Evolutionary conservation across 768 basidiomycete genomes (phyloP), one percentile per base, ranked within the genome.

Genomic region (Lyophyllum semitale): DNA sequence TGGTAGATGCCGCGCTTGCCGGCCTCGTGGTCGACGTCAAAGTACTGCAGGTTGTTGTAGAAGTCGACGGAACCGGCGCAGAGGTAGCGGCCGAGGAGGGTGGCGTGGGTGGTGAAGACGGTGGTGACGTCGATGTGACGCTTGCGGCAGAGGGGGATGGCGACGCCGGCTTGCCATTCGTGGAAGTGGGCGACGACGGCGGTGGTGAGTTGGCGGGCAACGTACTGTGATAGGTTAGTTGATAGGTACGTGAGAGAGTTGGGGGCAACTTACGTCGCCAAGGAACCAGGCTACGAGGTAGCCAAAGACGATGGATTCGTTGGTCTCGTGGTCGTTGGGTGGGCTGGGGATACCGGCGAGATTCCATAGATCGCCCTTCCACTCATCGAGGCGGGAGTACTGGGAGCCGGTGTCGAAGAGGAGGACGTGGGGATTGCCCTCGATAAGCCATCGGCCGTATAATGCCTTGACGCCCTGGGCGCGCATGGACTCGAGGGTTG

Each of bases 1-100:
- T 99, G 97, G 73, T 99, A 99, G 69, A 99, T 99, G 15, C 97
- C 97, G 57, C 97, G 87, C 75, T 98, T 98, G 38, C 97, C 97
- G 0, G 97, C 97, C 73, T 99, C 97, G 68, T 98, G 96, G 66
- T 99, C 97, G 57, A 98, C 97, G 62, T 99, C 97, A 70, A 99
- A 99, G 79, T 98, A 98, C 71, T 96, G 93, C 18, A 99, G 81
- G 71, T 99, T 98, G 79, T 98, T 99, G 83, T 99, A 99, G 66
- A 99, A 99, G 64, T 99, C 97, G 66, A 98, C 97, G 43, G 87
- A 91, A 57, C 97, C 97, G 1, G 97, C 97, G 64, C 97, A 99
- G 61, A 99, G 89, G 72, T 99, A 99, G 48, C 97, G 93, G 17
- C 97, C 97, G 54, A 99, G 91, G 33, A 99, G 87, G 8, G 97